Evolutionary conservation across 768 basidiomycete species (phyloP).

Genomic region (Brasilioporus rufonigricans): DNA sequence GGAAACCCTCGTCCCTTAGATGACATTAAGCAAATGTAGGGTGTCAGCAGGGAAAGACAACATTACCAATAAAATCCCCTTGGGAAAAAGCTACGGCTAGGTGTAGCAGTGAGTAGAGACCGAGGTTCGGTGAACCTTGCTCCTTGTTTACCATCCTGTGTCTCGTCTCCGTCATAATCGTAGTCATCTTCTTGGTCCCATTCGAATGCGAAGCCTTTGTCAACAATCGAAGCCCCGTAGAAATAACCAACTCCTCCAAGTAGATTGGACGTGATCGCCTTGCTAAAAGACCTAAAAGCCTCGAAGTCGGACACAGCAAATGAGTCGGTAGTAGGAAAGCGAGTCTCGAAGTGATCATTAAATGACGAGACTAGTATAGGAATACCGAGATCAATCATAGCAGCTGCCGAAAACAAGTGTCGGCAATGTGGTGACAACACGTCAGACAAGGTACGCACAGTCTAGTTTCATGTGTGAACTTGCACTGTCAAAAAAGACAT

Average conservation of each 20-base stretch:
- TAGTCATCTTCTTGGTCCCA: constrained; percentile 76
- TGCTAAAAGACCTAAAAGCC: constrained; percentile 70
- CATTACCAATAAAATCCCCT: constrained; percentile 92
- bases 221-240: constrained; percentile 85
- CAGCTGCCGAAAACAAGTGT: constrained; percentile 40
- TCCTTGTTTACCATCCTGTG: constrained; percentile 42
- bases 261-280: constrained; percentile 86
- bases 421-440: neutral
- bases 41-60: neutral
- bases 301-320: constrained; percentile 46
- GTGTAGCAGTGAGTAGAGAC: constrained; percentile 85
- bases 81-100: constrained; percentile 96
- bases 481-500: constrained; percentile 81
- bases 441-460: constrained; percentile 43
- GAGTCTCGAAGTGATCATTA: constrained; percentile 59
- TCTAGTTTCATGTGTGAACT: constrained; percentile 63
- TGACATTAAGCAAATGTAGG: constrained; percentile 1
- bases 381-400: constrained; percentile 66
- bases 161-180: constrained; percentile 38
- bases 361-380: constrained; percentile 61
- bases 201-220: constrained; percentile 81
- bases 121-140: constrained; percentile 70
- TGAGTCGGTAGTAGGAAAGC: constrained; percentile 67
- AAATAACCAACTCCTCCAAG: constrained; percentile 95
- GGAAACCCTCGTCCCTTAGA: constrained; percentile 94